phyloP scores from a whole-genome alignment of 2,329 filamentous ascomycete genomes.

The Camillea tinctor region DNA sequence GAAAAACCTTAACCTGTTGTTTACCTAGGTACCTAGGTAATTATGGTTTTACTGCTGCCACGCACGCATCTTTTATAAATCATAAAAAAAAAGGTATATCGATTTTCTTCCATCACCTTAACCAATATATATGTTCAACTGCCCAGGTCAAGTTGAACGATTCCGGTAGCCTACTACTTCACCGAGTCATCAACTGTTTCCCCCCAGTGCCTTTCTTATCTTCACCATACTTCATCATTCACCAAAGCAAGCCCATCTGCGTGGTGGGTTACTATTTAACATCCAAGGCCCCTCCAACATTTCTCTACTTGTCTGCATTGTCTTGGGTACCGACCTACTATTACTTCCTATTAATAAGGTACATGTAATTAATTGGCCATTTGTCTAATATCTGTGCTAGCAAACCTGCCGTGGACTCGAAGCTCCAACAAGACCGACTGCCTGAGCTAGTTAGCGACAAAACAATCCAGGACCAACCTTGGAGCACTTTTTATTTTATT shows the following conservation, averaged over 20 bases:
- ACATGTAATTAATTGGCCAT: neutral
- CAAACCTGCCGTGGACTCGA: neutral
- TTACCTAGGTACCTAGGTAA: neutral
- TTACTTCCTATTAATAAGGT: neutral
- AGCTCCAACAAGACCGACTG: neutral
- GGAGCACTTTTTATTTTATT: neutral
- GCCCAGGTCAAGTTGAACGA: no score
- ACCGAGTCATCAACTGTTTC: no score
- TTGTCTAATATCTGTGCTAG: neutral
- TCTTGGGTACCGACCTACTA: neutral
- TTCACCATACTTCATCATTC: neutral
- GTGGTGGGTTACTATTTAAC: neutral
- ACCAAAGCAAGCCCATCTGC: neutral
- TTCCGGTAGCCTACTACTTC: no score
- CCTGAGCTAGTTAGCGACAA: neutral
- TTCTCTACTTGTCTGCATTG: neutral
- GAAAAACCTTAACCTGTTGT: no score
- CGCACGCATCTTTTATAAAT: no score
- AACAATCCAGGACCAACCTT: conserved; percentile 8
- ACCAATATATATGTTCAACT: no score
- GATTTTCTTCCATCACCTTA: no score
- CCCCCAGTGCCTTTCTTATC: neutral
- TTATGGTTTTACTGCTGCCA: no score
- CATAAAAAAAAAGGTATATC: no score
- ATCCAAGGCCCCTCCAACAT: no score